Evolutionary conservation across 495 filamentous ascomycete genomes (phyloP), one percentile per base, ranked within the genome.

Genomic region (Lophiostoma macrostomum): DNA sequence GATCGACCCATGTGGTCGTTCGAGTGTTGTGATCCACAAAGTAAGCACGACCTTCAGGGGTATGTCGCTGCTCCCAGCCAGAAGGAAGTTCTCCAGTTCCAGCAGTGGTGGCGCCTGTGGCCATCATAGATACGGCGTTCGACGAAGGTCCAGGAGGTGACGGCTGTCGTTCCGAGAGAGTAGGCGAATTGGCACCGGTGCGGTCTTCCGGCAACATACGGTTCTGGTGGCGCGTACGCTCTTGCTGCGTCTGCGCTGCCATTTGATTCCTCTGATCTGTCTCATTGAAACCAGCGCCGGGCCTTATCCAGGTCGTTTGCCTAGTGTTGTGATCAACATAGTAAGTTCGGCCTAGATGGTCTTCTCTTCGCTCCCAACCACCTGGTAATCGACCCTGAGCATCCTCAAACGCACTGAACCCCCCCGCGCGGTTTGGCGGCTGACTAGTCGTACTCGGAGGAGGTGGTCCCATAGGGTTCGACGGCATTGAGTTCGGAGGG

Each of bases 1-100:
- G 93, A 68, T 98, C 93, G n/a, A 98, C 93, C 93, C 93, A 98
- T 4, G 93, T 98, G 6, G 93, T 98, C 4, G 94, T 97, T 48
- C 93, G 84, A 13, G 94, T 97, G 69, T 97, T 98, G 72, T 98
- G 93, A 67, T 98, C 93, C n/a, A 98, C 93, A 70, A 96, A 98
- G 69, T 98, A 98, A 18, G 91, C 74, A 43, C 93, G 80, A 24
- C 91, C 91, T 76, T 98, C 93, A 1, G 93, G 90, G 3, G 93
- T 98, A 66, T 86, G 88, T 59, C 93, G 79, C 65, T 96, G 90
- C 69, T 98, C 93, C 93, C 93, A 98, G 28, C 90, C 88, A 28
- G 93, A 81, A 16, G 93, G 93, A 53, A 97, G 84, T 72, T 97
- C 94, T 53, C 93, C 93, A 59, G 88, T 94, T 30, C 94, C 93